phyloP scores from a whole-genome alignment of 768 basidiomycete species.

The Pleurotus tuoliensis region DNA sequence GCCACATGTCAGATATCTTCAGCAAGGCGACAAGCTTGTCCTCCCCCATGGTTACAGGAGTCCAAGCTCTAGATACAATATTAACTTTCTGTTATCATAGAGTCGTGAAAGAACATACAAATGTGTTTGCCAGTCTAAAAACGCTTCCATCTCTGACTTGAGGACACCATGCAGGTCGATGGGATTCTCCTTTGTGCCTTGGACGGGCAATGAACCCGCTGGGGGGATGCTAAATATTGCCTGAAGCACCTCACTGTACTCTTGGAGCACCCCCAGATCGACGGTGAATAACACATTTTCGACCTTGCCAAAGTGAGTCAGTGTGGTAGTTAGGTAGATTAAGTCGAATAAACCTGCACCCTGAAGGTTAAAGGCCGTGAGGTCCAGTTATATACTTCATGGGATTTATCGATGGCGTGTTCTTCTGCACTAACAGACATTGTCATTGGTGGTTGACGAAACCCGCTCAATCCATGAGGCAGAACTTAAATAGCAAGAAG shows the following conservation, averaged over 20 bases:
- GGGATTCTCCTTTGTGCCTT: background rate
- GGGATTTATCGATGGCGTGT: background rate
- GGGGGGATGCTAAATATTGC: background rate
- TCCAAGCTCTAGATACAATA: background rate
- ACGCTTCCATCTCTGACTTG: background rate
- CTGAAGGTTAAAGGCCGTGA: background rate
- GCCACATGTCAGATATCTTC: background rate
- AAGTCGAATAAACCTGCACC: background rate
- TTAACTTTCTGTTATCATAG: background rate
- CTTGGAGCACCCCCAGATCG: background rate
- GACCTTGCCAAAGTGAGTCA: background rate
- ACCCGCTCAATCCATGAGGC: background rate
- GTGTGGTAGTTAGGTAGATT: background rate
- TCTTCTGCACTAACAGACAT: background rate
- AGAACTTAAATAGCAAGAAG: background rate
- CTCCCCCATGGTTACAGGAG: background rate
- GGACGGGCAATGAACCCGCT: background rate
- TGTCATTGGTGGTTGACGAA: background rate
- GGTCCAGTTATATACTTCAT: background rate
- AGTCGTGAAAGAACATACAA: background rate
- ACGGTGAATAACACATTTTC: background rate
- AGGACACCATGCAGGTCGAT: background rate
- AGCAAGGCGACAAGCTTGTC: background rate
- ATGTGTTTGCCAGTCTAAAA: background rate
- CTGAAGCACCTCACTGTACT: background rate